Base-by-base conservation (phyloP, 345 rosid species). In the Boechera retrofracta region DNA sequence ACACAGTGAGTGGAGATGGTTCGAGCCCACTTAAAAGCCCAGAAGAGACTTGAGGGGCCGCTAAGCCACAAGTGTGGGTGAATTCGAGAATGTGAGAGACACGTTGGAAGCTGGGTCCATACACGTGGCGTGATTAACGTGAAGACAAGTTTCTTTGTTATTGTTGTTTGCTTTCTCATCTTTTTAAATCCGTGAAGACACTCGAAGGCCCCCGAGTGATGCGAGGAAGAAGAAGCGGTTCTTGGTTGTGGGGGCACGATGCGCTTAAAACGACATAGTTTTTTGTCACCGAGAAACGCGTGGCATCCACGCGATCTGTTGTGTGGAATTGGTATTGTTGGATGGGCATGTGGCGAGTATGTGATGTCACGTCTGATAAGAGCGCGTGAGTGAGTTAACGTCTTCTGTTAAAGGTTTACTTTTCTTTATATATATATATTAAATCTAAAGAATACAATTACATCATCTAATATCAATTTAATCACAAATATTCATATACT, bases 111-210 rank as follows among this genome's bases (percentile, higher is more conserved):
- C n/a, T 70, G 42, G 74, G 79, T 70, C 71, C 71, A 35, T 33
- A 64, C 81, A 77, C 67, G 81, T 71, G 81, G 77, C 77, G 67
- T 55, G 48, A 13, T 47, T 1, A 16, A 18, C 72, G 77, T 76
- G 66, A 71, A 57, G 77, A 77, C 81, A 77, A 55, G 63, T 56
- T 52, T 7, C 57, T 54, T 38, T n/a, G 10, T 69, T 10, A 31
- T 53, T 41, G 51, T 31, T 4, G 6, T 36, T 61, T 68, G 59
- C 53, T 52, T 53, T 76, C 52, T 31, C 28, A 18, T 29, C 7
- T 69, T 15, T n/a, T 0, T 6, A 1, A 13, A 3, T 28, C 4
- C 12, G 11, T 52, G 69, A 76, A 69, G 41, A 9, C 74, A 1
- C 76, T 56, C 67, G 76, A 77, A 77, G 72, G 44, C 26, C 3